Base-by-base conservation (phyloP, 768 basidiomycete species). In the Russula foetens region DNA sequence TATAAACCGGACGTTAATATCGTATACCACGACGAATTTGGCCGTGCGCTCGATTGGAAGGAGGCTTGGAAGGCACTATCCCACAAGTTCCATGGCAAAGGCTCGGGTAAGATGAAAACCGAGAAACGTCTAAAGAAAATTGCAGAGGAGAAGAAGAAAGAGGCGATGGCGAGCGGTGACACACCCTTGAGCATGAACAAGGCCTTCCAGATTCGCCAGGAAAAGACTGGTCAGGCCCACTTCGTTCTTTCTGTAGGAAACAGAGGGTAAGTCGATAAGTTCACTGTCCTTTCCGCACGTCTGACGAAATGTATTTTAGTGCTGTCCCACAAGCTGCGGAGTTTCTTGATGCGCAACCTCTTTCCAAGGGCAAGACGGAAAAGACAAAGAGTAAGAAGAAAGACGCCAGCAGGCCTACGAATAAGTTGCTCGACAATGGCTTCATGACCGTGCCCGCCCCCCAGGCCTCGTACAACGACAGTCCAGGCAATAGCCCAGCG, bases 51-150 rank as follows among this genome's bases (percentile, higher is more conserved):
- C 71, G 91, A 90, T 24, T 86, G 86, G 21, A 98, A 98, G 78
- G 97, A 99, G 76, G 95, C 96, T 6, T 98, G 96, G 95, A 98
- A 98, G 75, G 92, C 93, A 19, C 76, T 99, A 45, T 94, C 91
- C 46, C 97, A 99, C 72, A 90, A 92, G 70, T 98, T 99, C 84
- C 97, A 99, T 67, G 97, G 97, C 38, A 98, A 98, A 73, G 92
- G 92, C 2, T 91, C 90, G 1, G 97, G 97, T 12, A 90, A 88
- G 76, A 91, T 90, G 84, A 98, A 98, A 81, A 94, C 88, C 24
- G 96, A 98, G 79, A 98, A 98, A 73, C 81, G 92, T 62, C 69
- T 98, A 65, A 94, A 95, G 82, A 94, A 90, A 77, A 98, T 98
- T 65, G 90, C 86, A n/a, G 95, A 98, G 68, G 97, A 99, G 77